Conservation (phyloP, 2,329 filamentous ascomycete species). For the Aspergillus quadrilineatus region DNA sequence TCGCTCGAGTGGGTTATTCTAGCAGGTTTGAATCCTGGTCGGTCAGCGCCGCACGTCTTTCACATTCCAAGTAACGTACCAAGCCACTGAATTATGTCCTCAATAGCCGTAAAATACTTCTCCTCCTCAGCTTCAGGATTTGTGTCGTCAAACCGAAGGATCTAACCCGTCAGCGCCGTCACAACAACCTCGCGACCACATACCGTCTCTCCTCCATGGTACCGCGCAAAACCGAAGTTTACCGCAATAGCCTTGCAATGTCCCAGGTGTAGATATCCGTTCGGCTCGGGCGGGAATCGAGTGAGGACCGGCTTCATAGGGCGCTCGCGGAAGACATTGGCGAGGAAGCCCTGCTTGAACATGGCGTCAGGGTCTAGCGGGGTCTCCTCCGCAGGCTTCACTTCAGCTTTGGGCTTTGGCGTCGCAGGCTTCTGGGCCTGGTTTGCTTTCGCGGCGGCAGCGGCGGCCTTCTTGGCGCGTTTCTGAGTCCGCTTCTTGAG, state of each 20-base stretch:
- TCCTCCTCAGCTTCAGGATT: slow-evolving; percentile 94
- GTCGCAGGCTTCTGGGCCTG: slow-evolving; percentile 37
- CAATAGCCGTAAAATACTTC: slow-evolving; percentile 82
- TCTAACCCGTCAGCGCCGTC: slow-evolving; percentile 13
- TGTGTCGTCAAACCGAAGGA: slow-evolving; percentile 82
- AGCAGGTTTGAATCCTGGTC: slow-evolving; percentile 68
- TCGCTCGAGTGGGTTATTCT: slow-evolving; percentile 85
- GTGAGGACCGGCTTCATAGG: slow-evolving; percentile 57
- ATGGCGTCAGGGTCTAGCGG: slow-evolving; percentile 59
- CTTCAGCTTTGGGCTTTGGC: slow-evolving; percentile 20
- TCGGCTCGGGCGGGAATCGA: slow-evolving; percentile 82
- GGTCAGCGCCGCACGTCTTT: not conserved
- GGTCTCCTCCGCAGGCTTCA: slow-evolving; percentile 21
- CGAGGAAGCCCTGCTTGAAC: slow-evolving; percentile 77
- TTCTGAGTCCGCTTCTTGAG: slow-evolving; percentile 29
- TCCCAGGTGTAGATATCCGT: slow-evolving; percentile 89
- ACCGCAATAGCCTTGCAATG: slow-evolving; percentile 94
- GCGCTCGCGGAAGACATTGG: slow-evolving; percentile 68
- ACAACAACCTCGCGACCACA: not conserved
- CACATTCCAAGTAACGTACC: slow-evolving; percentile 17
- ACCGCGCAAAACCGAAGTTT: slow-evolving; percentile 91
- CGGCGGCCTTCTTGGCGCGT: slow-evolving; percentile 30
- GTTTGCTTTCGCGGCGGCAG: slow-evolving; percentile 33
- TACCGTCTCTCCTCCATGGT: slow-evolving; percentile 66
- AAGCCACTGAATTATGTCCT: slow-evolving; percentile 84